Conservation (phyloP, 108 stramenopile genomes). For the Skeletonema grethae region DNA sequence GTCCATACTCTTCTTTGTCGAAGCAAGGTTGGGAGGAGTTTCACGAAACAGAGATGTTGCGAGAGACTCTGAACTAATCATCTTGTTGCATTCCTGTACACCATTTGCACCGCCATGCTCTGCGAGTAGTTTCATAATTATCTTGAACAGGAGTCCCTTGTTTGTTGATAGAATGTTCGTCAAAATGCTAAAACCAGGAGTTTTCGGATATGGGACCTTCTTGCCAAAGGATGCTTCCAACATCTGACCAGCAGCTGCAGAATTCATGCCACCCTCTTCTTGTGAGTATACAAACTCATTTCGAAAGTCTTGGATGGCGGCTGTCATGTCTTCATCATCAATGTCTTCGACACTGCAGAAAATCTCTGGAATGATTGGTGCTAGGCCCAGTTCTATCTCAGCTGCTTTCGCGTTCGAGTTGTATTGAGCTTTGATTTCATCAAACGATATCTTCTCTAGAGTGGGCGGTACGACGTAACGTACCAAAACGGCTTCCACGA, state of each 20-base stretch:
- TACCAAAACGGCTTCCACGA: constrained; percentile 67
- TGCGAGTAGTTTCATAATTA: constrained; percentile 50
- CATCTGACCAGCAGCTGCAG: constrained; percentile 19
- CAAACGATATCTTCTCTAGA: constrained; percentile 21
- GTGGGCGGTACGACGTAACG: constrained; percentile 56
- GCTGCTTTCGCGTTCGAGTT: constrained; percentile 22
- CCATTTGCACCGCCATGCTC: constrained; percentile 43
- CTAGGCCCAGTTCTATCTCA: constrained; percentile 29
- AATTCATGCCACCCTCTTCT: background rate
- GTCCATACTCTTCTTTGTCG: constrained; percentile 38
- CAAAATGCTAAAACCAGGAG: constrained; percentile 57
- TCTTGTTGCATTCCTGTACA: constrained; percentile 41
- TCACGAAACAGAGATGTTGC: constrained; percentile 66
- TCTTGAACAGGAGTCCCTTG: constrained; percentile 53
- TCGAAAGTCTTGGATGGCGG: constrained; percentile 37
- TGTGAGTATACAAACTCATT: constrained; percentile 22
- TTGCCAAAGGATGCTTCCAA: constrained; percentile 35
- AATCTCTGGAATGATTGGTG: constrained; percentile 27
- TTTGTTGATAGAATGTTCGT: constrained; percentile 50
- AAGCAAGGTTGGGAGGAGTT: constrained; percentile 56
- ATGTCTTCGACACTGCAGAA: constrained; percentile 23
- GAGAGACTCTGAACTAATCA: constrained; percentile 47
- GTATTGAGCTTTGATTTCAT: constrained; percentile 23
- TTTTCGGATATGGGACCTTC: constrained; percentile 50
- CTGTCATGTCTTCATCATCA: constrained; percentile 30